phyloP scores from a whole-genome alignment of 2,329 filamentous ascomycete species.

The Fusarium sp. region DNA sequence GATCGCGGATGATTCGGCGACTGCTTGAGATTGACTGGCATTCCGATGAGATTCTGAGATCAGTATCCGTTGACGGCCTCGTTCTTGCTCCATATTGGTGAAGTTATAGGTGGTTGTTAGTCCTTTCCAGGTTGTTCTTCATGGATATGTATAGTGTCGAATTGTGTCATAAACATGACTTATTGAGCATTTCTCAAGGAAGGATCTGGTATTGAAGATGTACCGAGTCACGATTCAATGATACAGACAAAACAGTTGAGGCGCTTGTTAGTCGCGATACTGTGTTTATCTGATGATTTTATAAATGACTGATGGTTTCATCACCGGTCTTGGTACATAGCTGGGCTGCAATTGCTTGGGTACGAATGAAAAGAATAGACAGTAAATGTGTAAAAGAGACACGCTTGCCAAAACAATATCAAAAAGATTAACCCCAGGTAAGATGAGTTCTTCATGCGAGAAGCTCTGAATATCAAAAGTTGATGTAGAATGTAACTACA shows the following conservation, averaged over 20 bases:
- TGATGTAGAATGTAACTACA: slow-evolving; percentile 17
- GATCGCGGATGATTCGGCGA: slow-evolving; percentile 12
- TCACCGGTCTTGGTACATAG: background rate
- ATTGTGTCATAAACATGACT: background rate
- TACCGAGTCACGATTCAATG: background rate
- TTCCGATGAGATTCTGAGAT: slow-evolving; percentile 15
- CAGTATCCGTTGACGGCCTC: slow-evolving; percentile 13
- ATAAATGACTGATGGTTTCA: slow-evolving; percentile 19
- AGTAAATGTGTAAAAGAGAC: background rate
- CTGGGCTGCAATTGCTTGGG: background rate
- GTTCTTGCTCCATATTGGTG: slow-evolving; percentile 23
- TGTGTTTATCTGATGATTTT: background rate
- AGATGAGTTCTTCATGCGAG: background rate
- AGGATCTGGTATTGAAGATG: background rate
- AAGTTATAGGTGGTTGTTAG: slow-evolving; percentile 3
- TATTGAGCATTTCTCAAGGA: background rate
- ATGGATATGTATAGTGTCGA: background rate
- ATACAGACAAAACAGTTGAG: background rate
- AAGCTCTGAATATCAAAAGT: background rate
- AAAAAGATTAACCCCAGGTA: background rate
- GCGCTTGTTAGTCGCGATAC: slow-evolving; percentile 1
- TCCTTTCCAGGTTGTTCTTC: background rate
- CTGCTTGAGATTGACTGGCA: slow-evolving; percentile 20
- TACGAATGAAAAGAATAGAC: background rate
- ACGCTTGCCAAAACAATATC: background rate